Evolutionary conservation across 257 asterid genomes (phyloP).

Genomic region (Ballota nigra): DNA sequence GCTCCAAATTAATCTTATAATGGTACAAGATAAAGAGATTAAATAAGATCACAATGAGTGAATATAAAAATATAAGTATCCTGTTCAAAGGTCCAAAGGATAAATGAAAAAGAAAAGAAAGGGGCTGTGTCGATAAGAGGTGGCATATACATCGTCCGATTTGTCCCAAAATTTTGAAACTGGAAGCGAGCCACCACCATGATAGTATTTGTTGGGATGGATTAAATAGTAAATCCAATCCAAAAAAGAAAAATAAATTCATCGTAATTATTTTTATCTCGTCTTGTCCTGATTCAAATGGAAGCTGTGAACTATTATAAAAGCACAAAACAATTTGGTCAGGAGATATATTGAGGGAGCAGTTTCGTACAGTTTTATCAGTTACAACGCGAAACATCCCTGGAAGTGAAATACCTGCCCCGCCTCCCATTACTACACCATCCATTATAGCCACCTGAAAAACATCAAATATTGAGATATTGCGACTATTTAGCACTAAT

Average conservation of each 20-base stretch:
- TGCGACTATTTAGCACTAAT: slow-evolving; percentile 6
- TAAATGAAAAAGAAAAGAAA: background rate
- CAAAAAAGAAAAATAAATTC: background rate
- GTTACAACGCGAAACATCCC: slow-evolving; percentile 98
- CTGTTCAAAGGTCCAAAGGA: background rate
- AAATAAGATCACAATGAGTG: background rate
- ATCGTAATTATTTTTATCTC: background rate
- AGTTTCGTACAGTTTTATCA: slow-evolving; percentile 87
- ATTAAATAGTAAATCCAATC: background rate
- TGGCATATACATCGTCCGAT: background rate
- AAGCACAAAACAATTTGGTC: slow-evolving; percentile 19
- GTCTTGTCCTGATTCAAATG: slow-evolving; percentile 11
- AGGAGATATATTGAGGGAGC: slow-evolving; percentile 29
- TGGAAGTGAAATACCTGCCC: slow-evolving; percentile 94
- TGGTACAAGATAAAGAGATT: background rate
- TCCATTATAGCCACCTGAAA: slow-evolving; percentile 92
- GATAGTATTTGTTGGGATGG: background rate
- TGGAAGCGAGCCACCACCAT: background rate
- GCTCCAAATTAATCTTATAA: background rate
- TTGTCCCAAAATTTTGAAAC: background rate
- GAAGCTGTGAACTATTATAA: background rate
- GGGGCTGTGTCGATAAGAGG: background rate
- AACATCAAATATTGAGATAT: slow-evolving; percentile 11
- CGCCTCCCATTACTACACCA: slow-evolving; percentile 90
- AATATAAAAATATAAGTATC: background rate